These are phyloP conservation scores for Arctostaphylos glauca DNA, from an alignment of 148 eudicot species.

Conservation along the genomic window DNA sequence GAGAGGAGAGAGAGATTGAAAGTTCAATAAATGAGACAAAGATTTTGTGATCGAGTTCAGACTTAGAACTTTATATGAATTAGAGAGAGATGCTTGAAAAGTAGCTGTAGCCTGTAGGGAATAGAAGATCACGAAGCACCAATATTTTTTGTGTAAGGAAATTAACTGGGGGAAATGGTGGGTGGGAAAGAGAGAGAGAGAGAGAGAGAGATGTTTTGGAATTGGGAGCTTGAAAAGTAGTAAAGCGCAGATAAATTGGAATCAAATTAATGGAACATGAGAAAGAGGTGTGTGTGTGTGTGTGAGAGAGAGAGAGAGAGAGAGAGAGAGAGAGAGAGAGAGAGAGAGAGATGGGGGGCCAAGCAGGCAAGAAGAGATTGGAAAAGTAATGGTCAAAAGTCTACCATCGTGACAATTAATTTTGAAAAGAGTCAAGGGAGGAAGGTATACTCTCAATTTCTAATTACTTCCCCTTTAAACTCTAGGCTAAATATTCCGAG, in stretches of 20 bases:
- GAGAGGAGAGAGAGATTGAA: neutral
- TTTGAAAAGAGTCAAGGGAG: constrained; percentile 31
- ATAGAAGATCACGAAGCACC: no score
- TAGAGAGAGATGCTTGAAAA: no score
- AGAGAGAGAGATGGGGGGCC: neutral
- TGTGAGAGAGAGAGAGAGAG: neutral
- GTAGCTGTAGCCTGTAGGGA: no score
- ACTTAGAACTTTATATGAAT: no score
- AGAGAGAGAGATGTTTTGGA: no score
- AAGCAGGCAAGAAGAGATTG: constrained; percentile 10
- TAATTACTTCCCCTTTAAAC: neutral
- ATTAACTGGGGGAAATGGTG: no score
- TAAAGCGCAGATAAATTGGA: neutral
- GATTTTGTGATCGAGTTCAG: no score
- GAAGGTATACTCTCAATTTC: constrained; percentile 9
- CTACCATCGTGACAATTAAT: constrained; percentile 2
- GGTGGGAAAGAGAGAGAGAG: no score
- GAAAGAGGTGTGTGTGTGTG: neutral
- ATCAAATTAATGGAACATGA: neutral
- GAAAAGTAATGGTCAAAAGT: constrained; percentile 45
- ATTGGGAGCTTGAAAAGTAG: constrained; percentile 18
- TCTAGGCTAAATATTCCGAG: no score
- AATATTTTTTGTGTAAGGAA: no score
- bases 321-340: neutral
- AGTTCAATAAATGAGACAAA: no score